Evolutionary conservation across 495 filamentous ascomycete species (phyloP), one percentile per base, ranked within the genome.

Genomic region (Hyaloscypha bicolor): DNA sequence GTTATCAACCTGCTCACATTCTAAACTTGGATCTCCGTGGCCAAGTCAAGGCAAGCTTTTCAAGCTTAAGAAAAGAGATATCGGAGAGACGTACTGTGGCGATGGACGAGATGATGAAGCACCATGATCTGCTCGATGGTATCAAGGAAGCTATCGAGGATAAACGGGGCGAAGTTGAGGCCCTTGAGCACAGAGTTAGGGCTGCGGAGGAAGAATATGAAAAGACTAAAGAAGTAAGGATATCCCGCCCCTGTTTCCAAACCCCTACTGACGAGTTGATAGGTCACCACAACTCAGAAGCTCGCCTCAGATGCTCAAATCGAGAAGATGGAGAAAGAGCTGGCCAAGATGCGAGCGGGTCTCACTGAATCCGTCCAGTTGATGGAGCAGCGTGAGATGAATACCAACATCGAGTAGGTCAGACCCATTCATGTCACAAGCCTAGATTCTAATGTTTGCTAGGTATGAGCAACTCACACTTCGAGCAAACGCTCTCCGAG

Each of bases 321-420:
- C 72, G 95, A 99, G 79, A 93, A 93, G 82, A 93, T 97, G 90
- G 95, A 98, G 80, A 97, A 96, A 75, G 94, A 99, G 77, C 80
- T 99, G 32, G 91, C 91, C 52, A 93, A 92, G 81, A 96, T 97
- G 93, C 85, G 93, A 64, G 85, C 88, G 3, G 88, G 89, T 30
- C 82, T 97, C 60, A 88, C 84, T n/a, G 94, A 97, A 75, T 91
- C 87, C 52, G 91, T 97, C 64, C 92, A 97, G 78, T 76, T 96
- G 61, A 90, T 96, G 87, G 93, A 97, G 76, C 94, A 97, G 78
- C 85, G 92, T 60, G 93, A 97, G 81, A 97, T 97, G 91, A 95
- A 92, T 67, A 94, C 92, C 51, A 94, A 94, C 69, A 93, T 98
- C 72, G 94, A 97, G 89, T 94, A 80, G 63, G 89, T 85, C 21